These are phyloP conservation scores for Helotiales sp. DNA, from an alignment of 2,329 filamentous ascomycete species.

Conservation along the genomic window DNA sequence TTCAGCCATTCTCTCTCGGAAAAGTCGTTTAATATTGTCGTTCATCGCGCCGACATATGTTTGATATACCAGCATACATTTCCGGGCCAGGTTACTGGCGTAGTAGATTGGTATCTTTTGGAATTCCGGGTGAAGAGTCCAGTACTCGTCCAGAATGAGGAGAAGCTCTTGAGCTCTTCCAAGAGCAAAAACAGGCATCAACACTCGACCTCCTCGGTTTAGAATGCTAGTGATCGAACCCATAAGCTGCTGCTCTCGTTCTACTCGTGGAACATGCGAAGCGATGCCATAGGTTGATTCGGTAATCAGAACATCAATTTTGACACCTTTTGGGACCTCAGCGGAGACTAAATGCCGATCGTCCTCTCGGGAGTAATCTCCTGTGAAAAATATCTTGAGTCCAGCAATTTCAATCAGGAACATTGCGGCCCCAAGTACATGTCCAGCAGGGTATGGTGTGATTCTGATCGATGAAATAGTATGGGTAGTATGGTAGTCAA, in stretches of 20 bases:
- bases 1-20: conserved; percentile 89
- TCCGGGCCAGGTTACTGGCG: conserved; percentile 89
- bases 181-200: conserved; percentile 95
- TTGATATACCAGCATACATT: conserved; percentile 99
- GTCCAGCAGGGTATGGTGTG: conserved; percentile 94
- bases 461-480: conserved; percentile 96
- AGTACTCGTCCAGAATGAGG: conserved; percentile 95
- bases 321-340: conserved; percentile 84
- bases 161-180: conserved; percentile 93
- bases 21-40: conserved; percentile 97
- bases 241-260: conserved; percentile 92
- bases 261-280: conserved; percentile 86
- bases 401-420: conserved; percentile 97
- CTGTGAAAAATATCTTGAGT: conserved; percentile 95
- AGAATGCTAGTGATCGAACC: conserved; percentile 91
- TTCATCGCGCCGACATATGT: conserved; percentile 99
- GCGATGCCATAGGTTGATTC: conserved; percentile 98
- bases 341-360: conserved; percentile 95
- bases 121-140: conserved; percentile 85
- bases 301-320: conserved; percentile 95
- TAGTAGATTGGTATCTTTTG: conserved; percentile 97
- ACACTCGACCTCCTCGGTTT: conserved; percentile 86
- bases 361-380: conserved; percentile 95
- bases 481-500: conserved; percentile 97
- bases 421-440: conserved; percentile 98